Evolutionary conservation across 805 yeast genomes (phyloP).

Genomic region (Soucietia sequanensis): DNA sequence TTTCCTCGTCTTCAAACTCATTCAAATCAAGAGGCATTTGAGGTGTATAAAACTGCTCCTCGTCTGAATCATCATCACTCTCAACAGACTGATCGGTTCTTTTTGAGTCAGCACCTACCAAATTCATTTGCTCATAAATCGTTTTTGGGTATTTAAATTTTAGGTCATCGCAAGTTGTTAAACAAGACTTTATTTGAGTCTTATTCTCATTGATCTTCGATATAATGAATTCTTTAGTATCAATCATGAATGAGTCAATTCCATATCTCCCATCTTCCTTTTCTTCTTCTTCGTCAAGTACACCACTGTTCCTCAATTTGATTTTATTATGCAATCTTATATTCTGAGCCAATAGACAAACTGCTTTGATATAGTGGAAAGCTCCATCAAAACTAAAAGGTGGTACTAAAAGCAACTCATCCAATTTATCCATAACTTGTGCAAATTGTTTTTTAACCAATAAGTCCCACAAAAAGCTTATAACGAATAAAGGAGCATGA

Average conservation of each 20-base stretch:
- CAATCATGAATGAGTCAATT: not conserved
- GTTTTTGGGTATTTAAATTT: not conserved
- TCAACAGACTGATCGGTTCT: no score
- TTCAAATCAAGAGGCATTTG: no score
- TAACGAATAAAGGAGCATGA: constrained; percentile 41
- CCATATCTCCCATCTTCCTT: constrained; percentile 2
- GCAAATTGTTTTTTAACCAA: constrained; percentile 33
- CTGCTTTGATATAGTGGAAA: constrained; percentile 34
- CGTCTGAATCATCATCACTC: no score
- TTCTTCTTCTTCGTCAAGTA: constrained; percentile 7
- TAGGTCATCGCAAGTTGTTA: not conserved
- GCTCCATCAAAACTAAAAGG: constrained; percentile 44
- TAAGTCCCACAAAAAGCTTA: constrained; percentile 43
- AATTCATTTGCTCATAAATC: no score
- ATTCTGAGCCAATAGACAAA: constrained; percentile 27
- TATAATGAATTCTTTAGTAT: not conserved
- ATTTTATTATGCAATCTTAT: constrained; percentile 9
- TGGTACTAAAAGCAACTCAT: constrained; percentile 38
- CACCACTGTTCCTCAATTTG: not conserved
- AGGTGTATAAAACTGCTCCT: no score
- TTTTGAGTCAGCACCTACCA: no score
- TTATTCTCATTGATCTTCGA: not conserved
- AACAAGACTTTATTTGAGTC: constrained; percentile 1
- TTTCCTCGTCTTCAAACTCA: no score
- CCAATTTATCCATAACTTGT: constrained; percentile 31